Base-by-base conservation (phyloP, 805 yeast species). In the Nakazawaea peltata region DNA sequence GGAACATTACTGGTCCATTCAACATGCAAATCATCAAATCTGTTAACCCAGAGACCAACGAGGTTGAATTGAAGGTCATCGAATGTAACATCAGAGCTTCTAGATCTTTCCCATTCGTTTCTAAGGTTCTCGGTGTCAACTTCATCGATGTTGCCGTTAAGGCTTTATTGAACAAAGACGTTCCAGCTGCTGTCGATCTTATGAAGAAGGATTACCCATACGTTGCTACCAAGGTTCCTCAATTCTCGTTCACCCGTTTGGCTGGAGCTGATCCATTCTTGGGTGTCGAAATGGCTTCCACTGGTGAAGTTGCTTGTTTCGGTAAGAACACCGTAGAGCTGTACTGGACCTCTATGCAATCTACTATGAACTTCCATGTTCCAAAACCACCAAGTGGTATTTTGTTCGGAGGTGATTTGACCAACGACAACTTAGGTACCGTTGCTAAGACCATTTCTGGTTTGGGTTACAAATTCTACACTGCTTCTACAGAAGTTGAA, bases 251-350 rank as follows among this genome's bases (percentile, higher is more conserved):
- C 69, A 88, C 97, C 26, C 80, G 99, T 67, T 71, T 92, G 53
- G 97, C 97, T 14, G 99, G 98, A 47, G 99, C 99, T 33, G 99
- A 92, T 61, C 99, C 99, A 44, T 88, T 84, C 72, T 71, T 92
- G 55, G 98, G 98, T 45, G 98, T 92, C 47, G 99, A 92, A 67
- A 92, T 92, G 99, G 81, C 97, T 5, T 88, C 97, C 10, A 92
- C 99, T 34, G 99, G 99, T 61, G 99, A 92, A 66, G 83, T 92
- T 56, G 98, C 98, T 21, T 84, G 96, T 57, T 92, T 92, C 56
- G 99, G 99, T 49, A 68, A 68, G 43, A 81, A 85, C 59, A 59
- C 81, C 43, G 50, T 71, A 38, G 97, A 92, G 63, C 95, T 97
- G 24, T 92, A 92, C 73, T 92, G 97, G 97, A 81, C 97, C 30